Base-by-base conservation (phyloP, 805 yeast species). In the Candida oleophila region DNA sequence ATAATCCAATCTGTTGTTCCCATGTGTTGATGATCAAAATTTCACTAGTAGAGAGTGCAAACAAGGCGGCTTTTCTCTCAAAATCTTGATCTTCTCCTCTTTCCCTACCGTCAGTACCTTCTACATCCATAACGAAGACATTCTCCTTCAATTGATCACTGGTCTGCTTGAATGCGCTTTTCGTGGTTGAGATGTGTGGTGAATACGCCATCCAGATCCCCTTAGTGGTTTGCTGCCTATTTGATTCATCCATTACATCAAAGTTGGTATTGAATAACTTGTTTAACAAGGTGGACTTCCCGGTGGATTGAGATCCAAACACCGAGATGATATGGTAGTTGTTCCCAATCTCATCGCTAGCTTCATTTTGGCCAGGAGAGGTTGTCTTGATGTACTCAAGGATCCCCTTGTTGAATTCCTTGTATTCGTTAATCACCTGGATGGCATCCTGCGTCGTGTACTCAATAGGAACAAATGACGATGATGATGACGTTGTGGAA, bases 41-140 rank as follows among this genome's bases (percentile, higher is more conserved):
- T 60, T 94, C 98, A 14, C 94, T 83, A 0, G 97, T 91, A 9
- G 97, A 81, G 50, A 94, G 73, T 0, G 99, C 98, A 72, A 94
- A 94, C 38, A 94, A 71, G 0, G 98, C 98, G 1, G 97, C 91
- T 56, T 94, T 94, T 48, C 99, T 80, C 67, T 94, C 99, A 65
- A 94, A 94, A 67, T 94, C 99, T 66, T 94, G 97, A 66, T 94
- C 98, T 58, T 94, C 99, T 21, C 98, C 98, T 46, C 97, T 80
- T 68, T 94, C 99, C 49, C 97, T 79, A 42, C 99, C 98, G 69
- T 94, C 99, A 0, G 97, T 91, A 42, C 99, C 99, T 68, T 94
- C 99, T n/a, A 94, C 98, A 62, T 94, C 99, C 78, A 94, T 78
- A 2, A 94, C 95, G 50, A 89, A 77, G 9, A 89, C 73, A 51